These are phyloP conservation scores for Stagonosporopsis rhizophila DNA, from an alignment of 2,329 filamentous ascomycete species.

Conservation along the genomic window DNA sequence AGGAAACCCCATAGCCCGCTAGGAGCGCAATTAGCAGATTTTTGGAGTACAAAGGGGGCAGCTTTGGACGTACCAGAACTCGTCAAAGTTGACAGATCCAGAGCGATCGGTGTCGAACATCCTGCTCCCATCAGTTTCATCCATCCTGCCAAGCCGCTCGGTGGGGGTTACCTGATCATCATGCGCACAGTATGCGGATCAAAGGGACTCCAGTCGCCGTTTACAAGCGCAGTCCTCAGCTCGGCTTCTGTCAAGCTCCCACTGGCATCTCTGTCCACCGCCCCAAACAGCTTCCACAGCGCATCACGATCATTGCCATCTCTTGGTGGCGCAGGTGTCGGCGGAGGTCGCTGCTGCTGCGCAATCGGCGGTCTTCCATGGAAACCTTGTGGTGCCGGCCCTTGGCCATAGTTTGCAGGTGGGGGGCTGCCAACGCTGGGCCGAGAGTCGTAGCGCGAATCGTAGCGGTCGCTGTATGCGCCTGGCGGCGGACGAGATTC, in stretches of 20 bases:
- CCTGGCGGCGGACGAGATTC: constrained; percentile 47
- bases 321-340: constrained; percentile 59
- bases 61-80: constrained; percentile 71
- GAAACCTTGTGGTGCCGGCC: constrained; percentile 66
- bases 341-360: constrained; percentile 51
- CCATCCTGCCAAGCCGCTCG: neutral
- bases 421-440: constrained; percentile 54
- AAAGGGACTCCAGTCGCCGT: constrained; percentile 94
- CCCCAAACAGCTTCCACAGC: constrained; percentile 84
- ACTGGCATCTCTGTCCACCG: constrained; percentile 85
- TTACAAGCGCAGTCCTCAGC: constrained; percentile 88
- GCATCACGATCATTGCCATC: constrained; percentile 71
- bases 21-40: too few relatives aligned
- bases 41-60: neutral
- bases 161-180: constrained; percentile 74
- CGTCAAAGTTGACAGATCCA: constrained; percentile 89
- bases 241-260: constrained; percentile 87
- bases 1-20: constrained; percentile 92
- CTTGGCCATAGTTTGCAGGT: constrained; percentile 60
- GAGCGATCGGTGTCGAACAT: constrained; percentile 97
- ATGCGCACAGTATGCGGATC: constrained; percentile 93
- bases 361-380: constrained; percentile 68
- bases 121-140: constrained; percentile 46
- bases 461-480: constrained; percentile 48
- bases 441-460: constrained; percentile 31